Evolutionary conservation across 176 grass and related monocot species (phyloP), one percentile per base, ranked within the genome.

Genomic region (Avena sativa): DNA sequence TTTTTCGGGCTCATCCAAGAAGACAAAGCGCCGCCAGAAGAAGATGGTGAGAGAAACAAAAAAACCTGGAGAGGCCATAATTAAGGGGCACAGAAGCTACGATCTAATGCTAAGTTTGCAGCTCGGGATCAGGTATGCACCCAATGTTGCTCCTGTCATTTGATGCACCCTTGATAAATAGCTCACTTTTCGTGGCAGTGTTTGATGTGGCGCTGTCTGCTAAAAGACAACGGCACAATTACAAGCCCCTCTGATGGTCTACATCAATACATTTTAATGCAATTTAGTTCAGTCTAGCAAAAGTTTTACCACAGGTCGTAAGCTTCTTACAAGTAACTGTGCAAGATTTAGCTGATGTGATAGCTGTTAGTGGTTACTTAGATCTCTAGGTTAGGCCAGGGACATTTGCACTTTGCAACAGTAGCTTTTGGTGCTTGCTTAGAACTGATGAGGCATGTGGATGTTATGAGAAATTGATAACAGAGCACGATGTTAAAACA

Each of bases 41-140:
- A 96, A 83, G 85, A 81, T 80, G 16, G 92, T 94, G n/a, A 92
- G 88, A 79, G 94, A 99, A 61, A 88, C 87, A 48, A 99, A 96
- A 88, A 91, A 17, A 69, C 97, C 97, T 44, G 97, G 97, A 57
- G 94, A 99, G 73, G 66, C 89, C 12, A 99, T 99, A 91, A 94
- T 96, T 64, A 99, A 99, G 77, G 97, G 97, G n/a, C 97, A 99
- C 63, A 91, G 89, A 79, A 99, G 92, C 71, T 98, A 98, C 68
- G 97, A 98, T 91, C 81, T 99, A 68, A 94, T 98, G 97, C 97
- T 98, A 47, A 94, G 97, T 86, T 81, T 98, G 44, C 97, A 98
- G 80, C 94, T 98, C 74, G 97, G 97, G 69, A 98, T 98, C 88
- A 98, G 97, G 97, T 92, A 91, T 83, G 68, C 76, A 12, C 62